Evolutionary conservation across 768 basidiomycete species (phyloP).

Genomic region (Serpula lacrymans): DNA sequence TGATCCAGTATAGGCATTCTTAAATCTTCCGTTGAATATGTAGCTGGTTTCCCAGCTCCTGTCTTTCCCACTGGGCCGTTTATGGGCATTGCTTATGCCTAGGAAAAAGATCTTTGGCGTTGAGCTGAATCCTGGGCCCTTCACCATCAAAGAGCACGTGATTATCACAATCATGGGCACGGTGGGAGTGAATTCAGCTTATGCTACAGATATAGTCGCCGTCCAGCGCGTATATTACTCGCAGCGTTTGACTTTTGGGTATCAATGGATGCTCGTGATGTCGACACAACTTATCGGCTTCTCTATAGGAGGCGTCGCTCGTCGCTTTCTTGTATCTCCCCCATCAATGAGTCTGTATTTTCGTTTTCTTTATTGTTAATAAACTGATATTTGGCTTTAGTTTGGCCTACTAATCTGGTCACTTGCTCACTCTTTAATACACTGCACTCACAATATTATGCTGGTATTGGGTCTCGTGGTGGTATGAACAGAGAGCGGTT

Average conservation of each 20-base stretch:
- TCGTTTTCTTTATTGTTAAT: background rate
- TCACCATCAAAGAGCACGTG: conserved; percentile 12
- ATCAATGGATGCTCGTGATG: conserved; percentile 11
- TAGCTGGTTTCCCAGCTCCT: conserved; percentile 48
- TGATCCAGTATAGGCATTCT: background rate
- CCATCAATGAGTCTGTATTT: background rate
- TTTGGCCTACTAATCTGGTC: conserved; percentile 18
- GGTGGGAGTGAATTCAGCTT: background rate
- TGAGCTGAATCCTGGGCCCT: conserved; percentile 30
- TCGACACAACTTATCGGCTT: conserved; percentile 11
- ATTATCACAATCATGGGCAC: conserved; percentile 21
- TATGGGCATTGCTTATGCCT: conserved; percentile 56
- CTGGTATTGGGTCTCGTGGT: conserved; percentile 51
- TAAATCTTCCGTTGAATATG: conserved; percentile 11
- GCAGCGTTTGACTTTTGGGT: conserved; percentile 33
- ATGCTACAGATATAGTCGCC: conserved; percentile 40
- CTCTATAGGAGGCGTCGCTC: conserved; percentile 4
- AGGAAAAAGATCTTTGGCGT: conserved; percentile 21
- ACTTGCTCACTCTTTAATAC: conserved; percentile 31
- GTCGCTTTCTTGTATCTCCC: background rate
- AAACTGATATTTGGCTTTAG: background rate
- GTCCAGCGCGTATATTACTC: conserved; percentile 46
- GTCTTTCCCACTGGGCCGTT: conserved; percentile 30
- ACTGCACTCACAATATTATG: conserved; percentile 36
- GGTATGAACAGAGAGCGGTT: conserved; percentile 69